Base-by-base conservation (phyloP, 768 basidiomycete genomes). In the Boletus rex-veris region DNA sequence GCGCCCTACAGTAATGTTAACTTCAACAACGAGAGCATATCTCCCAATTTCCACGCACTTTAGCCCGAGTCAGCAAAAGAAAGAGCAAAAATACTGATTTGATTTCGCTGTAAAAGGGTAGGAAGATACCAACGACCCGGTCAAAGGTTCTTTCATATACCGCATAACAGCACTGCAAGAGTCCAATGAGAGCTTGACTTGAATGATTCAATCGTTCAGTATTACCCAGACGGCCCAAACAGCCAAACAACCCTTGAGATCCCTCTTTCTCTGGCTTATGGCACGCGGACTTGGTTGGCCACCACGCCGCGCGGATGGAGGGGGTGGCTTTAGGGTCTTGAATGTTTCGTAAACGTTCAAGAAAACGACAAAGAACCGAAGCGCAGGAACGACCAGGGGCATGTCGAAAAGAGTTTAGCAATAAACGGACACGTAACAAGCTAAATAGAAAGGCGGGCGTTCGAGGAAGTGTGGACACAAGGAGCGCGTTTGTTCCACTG, bases 221-320 rank as follows among this genome's bases (percentile, higher is more conserved):
- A 75, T 72, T 73, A 90, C 91, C 88, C 89, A 93, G 58, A 93
- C 83, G 40, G 90, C 77, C 92, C 92, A 93, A 14, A 92, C 81
- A 36, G 88, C 82, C 45, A 93, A 73, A 65, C 83, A 85, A 18
- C 90, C 90, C 68, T 93, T 93, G 80, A 93, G 86, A 64, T 85
- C 82, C 55, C 91, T 80, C 69, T 93, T 93, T 62, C 91, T 77
- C 68, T 86, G 85, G 24, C 84, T 79, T 58, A 85, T 66, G 11
- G 88, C 88, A 35, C 86, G 80, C 18, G 78, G 69, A 59, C 84
- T 88, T 9, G 85, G 86, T 24, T 76, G 76, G 12, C 85, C 84
- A 54, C 77, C 79, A 18, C 72, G 67, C 46, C 75, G 72, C 18
- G 73, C 61, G 6, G 78, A 79, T 2, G 79, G 77, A 31, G 80